These are phyloP conservation scores for Globomyces pollinis-pini DNA, from an alignment of 192 early-diverging fungal genomes.

Conservation along the genomic window DNA sequence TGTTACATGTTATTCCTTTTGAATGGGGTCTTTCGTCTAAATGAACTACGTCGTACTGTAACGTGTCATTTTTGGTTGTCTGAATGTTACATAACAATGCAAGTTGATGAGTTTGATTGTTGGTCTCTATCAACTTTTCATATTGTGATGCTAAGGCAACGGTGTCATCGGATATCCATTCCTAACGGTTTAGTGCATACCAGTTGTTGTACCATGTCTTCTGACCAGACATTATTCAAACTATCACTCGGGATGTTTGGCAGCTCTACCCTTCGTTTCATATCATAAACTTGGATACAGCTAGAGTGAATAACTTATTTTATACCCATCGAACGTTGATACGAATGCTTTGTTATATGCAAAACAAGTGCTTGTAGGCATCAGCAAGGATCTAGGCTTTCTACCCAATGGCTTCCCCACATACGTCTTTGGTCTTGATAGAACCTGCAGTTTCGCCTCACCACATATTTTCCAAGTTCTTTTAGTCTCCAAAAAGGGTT, in stretches of 20 bases:
- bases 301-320: no score
- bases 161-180: constrained; percentile 2
- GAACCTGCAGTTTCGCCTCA: no score
- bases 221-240: neutral
- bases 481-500: no score
- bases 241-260: neutral
- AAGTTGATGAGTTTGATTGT: neutral
- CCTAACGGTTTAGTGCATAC: neutral
- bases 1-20: neutral
- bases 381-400: no score
- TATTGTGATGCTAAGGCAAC: neutral
- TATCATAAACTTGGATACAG: neutral
- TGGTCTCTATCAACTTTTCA: neutral
- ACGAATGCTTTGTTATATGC: no score
- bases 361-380: no score
- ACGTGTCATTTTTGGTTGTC: neutral
- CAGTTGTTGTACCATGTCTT: neutral
- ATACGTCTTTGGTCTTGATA: no score
- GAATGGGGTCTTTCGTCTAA: neutral
- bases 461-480: no score
- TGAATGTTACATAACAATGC: neutral
- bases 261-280: neutral
- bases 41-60: neutral
- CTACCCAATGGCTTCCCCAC: no score
- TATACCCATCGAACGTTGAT: no score